A percentile compares a stretch with the other conserved stretches of the same genome.
These are phyloP conservation scores for Vitis amurensis DNA, from an alignment of 164 flowering plant genomes.

Conservation along the genomic window DNA sequence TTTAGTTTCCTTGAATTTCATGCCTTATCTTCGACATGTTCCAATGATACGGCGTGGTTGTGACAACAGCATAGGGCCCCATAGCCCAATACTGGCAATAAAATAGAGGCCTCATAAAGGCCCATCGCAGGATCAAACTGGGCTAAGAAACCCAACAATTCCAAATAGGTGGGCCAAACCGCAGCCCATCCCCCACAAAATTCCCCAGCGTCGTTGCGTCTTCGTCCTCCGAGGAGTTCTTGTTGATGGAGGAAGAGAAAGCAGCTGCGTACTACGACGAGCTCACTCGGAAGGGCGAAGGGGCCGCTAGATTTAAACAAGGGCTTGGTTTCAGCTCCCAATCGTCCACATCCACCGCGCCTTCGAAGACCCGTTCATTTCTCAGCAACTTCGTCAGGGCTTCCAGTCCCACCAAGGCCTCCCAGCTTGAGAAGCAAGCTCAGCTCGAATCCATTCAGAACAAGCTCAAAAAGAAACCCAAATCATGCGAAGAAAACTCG, in stretches of 20 bases:
- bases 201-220: too few relatives aligned
- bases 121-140: too few relatives aligned
- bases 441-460: slow-evolving; percentile 60
- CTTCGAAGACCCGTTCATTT: slow-evolving; percentile 53
- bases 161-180: too few relatives aligned
- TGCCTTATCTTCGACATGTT: too few relatives aligned
- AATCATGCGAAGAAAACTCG: slow-evolving; percentile 6
- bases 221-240: background rate
- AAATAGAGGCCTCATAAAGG: too few relatives aligned
- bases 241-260: slow-evolving; percentile 80
- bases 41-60: too few relatives aligned
- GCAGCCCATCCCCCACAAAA: too few relatives aligned
- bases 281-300: slow-evolving; percentile 82
- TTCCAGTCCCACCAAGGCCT: slow-evolving; percentile 49
- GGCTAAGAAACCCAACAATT: too few relatives aligned
- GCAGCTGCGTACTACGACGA: slow-evolving; percentile 95
- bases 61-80: too few relatives aligned
- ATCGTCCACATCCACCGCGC: slow-evolving; percentile 9
- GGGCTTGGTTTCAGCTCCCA: slow-evolving; percentile 80
- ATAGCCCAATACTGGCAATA: too few relatives aligned
- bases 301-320: slow-evolving; percentile 90
- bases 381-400: slow-evolving; percentile 78
- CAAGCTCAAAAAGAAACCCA: slow-evolving; percentile 64
- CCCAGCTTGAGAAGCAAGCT: slow-evolving; percentile 46
- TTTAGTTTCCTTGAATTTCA: too few relatives aligned